These are phyloP conservation scores for Clarireedia monteithiana DNA, from an alignment of 2,329 filamentous ascomycete species.

Conservation along the genomic window DNA sequence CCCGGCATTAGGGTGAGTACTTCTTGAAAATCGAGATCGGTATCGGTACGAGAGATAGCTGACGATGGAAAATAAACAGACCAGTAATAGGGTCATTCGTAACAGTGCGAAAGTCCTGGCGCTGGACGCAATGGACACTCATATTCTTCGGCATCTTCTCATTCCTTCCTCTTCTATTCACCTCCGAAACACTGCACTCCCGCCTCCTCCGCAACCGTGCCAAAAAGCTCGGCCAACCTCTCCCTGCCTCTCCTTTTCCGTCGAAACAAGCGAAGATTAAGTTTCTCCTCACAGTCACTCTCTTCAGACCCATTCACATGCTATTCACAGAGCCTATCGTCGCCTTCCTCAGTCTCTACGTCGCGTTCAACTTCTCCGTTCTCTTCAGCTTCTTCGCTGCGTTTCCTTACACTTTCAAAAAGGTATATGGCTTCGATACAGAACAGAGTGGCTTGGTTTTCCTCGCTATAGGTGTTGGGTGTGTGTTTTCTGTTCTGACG, in stretches of 20 bases:
- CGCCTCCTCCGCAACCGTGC: slow-evolving; percentile 19
- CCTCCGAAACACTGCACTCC: slow-evolving; percentile 34
- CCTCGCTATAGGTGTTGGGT: slow-evolving; percentile 33
- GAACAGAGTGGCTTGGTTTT: slow-evolving; percentile 32
- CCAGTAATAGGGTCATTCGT: slow-evolving; percentile 36
- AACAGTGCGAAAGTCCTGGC: slow-evolving; percentile 39
- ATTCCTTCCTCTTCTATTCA: slow-evolving; percentile 36
- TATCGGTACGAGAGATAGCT: not conserved
- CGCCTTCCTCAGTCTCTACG: slow-evolving; percentile 30
- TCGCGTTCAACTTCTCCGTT: slow-evolving; percentile 32
- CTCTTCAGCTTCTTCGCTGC: slow-evolving; percentile 35
- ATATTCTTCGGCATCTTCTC: slow-evolving; percentile 41
- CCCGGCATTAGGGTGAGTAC: slow-evolving; percentile 40
- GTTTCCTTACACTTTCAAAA: slow-evolving; percentile 32
- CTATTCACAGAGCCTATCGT: slow-evolving; percentile 32
- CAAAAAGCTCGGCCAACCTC: slow-evolving; percentile 34
- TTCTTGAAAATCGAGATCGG: not conserved
- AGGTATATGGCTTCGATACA: slow-evolving; percentile 30
- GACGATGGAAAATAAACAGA: slow-evolving; percentile 9
- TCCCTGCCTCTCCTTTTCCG: slow-evolving; percentile 28
- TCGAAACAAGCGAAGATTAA: slow-evolving; percentile 28
- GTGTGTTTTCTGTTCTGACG: slow-evolving; percentile 36
- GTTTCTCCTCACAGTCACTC: slow-evolving; percentile 29
- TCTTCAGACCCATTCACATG: slow-evolving; percentile 32
- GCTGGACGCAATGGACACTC: slow-evolving; percentile 46